Evolutionary conservation across 441 rosid species (phyloP).

Genomic region (Populus tomentosa): DNA sequence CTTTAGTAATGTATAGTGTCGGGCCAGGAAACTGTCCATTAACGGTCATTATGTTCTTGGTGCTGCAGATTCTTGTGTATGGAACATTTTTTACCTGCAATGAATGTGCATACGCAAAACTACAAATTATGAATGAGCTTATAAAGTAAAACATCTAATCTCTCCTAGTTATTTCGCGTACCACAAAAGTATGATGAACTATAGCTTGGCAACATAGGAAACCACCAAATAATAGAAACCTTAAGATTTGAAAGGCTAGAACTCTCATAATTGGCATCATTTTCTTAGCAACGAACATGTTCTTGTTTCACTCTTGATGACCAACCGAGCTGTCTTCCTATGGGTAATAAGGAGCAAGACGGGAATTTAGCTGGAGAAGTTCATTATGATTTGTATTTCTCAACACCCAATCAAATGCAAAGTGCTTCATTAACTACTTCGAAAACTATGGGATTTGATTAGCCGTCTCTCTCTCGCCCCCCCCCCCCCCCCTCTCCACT

Average conservation of each 20-base stretch:
- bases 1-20: slow-evolving; percentile 33
- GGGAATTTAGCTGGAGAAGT: not conserved
- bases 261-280: not conserved
- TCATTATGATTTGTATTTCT: not conserved
- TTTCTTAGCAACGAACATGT: not conserved
- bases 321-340: not conserved
- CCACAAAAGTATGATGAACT: slow-evolving; percentile 15
- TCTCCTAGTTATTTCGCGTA: not conserved
- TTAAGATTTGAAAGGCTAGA: not conserved
- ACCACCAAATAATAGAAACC: slow-evolving; percentile 4
- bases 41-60: slow-evolving; percentile 47
- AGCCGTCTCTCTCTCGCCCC: no score
- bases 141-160: no score
- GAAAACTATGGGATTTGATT: no score
- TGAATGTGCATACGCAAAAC: no score
- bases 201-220: slow-evolving; percentile 7
- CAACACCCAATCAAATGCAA: not conserved
- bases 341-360: not conserved
- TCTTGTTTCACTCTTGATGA: not conserved
- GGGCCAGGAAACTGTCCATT: slow-evolving; percentile 63
- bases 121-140: not conserved
- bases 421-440: no score
- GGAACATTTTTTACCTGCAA: slow-evolving; percentile 38
- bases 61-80: slow-evolving; percentile 43
- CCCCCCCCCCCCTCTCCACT: no score